Conservation (phyloP, 257 asterid genomes). For the Buddleja alternifolia region DNA sequence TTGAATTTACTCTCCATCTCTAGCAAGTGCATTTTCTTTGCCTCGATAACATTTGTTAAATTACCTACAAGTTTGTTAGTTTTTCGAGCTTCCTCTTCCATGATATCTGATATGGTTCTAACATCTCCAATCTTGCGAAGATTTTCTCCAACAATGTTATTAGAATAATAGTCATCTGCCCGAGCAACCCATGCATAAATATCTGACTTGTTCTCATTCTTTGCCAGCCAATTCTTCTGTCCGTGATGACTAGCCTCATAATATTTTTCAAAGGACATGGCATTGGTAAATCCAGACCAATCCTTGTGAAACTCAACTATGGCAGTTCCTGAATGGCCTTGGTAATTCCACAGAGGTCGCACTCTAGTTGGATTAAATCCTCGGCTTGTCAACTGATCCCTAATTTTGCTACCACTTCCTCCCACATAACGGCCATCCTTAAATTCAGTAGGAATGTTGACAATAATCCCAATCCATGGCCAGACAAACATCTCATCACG, state of each 20-base stretch:
- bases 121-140: conserved; percentile 61
- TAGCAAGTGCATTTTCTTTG: conserved; percentile 63
- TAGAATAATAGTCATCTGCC: conserved; percentile 55
- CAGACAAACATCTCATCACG: conserved; percentile 71
- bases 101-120: conserved; percentile 52
- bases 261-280: conserved; percentile 63
- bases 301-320: conserved; percentile 65
- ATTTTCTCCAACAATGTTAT: conserved; percentile 50
- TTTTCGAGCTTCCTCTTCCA: conserved; percentile 66
- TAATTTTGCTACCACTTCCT: conserved; percentile 61
- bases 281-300: conserved; percentile 67
- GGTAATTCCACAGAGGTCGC: conserved; percentile 70
- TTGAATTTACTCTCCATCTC: conserved; percentile 66
- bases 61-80: conserved; percentile 66
- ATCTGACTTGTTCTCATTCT: conserved; percentile 33
- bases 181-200: conserved; percentile 69
- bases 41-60: conserved; percentile 69
- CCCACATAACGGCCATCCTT: conserved; percentile 68
- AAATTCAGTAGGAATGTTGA: conserved; percentile 52
- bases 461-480: conserved; percentile 80
- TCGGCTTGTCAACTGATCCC: conserved; percentile 53
- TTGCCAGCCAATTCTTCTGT: conserved; percentile 58
- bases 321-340: conserved; percentile 81
- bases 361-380: conserved; percentile 74
- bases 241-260: conserved; percentile 64